phyloP scores from a whole-genome alignment of 768 basidiomycete species.

The Omphalotus guepiniiformis region DNA sequence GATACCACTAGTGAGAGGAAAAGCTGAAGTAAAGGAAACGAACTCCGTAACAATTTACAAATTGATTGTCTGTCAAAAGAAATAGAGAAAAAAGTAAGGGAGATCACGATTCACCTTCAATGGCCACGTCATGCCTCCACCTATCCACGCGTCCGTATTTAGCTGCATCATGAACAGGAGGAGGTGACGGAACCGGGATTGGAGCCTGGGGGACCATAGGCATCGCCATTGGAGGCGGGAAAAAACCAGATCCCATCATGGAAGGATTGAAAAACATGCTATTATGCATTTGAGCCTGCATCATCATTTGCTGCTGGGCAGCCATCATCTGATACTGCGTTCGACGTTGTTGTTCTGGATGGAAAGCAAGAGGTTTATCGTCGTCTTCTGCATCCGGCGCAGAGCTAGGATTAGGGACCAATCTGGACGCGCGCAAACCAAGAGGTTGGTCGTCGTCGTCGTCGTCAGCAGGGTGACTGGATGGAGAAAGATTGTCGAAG shows the following conservation, averaged over 20 bases:
- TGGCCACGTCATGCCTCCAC: constrained; percentile 77
- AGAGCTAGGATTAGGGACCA: constrained; percentile 21
- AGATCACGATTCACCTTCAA: constrained; percentile 50
- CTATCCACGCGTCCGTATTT: constrained; percentile 73
- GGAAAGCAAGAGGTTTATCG: constrained; percentile 64
- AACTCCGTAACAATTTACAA: not conserved
- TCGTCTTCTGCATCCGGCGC: constrained; percentile 50
- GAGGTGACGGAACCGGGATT: constrained; percentile 54
- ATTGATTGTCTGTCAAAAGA: not conserved
- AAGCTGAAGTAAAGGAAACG: not conserved
- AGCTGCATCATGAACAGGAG: constrained; percentile 56
- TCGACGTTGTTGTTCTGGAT: constrained; percentile 76
- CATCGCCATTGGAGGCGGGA: constrained; percentile 48
- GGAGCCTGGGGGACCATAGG: constrained; percentile 35
- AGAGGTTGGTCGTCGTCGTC: constrained; percentile 73
- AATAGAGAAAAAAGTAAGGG: constrained; percentile 2
- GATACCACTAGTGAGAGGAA: not conserved
- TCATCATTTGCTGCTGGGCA: constrained; percentile 62
- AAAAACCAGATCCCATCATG: constrained; percentile 68
- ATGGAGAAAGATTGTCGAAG: constrained; percentile 29
- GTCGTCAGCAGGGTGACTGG: constrained; percentile 28
- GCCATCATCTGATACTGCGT: constrained; percentile 60
- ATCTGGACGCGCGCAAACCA: constrained; percentile 59
- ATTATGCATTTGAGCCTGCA: constrained; percentile 73
- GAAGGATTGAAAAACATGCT: constrained; percentile 70